These are phyloP conservation scores for Fraxinus quadrangulata DNA, from an alignment of 257 asterid genomes.

Conservation along the genomic window DNA sequence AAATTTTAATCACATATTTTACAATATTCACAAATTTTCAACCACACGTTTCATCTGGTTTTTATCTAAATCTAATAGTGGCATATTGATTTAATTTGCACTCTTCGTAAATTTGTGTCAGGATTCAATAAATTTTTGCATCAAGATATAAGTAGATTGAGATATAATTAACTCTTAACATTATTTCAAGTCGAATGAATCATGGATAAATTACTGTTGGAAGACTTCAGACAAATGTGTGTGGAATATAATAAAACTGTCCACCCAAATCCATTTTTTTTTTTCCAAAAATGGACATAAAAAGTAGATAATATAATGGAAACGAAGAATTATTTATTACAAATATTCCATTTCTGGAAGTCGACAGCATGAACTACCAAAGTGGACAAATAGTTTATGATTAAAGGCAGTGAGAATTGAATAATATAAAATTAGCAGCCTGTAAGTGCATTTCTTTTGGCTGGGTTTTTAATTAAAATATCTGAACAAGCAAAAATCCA, in stretches of 20 bases:
- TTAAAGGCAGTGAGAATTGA: conserved; percentile 5
- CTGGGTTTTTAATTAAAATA: background rate
- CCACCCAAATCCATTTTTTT: conserved; percentile 30
- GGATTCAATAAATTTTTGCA: background rate
- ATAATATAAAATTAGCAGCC: background rate
- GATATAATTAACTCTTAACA: background rate
- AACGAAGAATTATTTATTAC: conserved; percentile 22
- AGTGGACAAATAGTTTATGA: background rate
- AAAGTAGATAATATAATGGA: conserved; percentile 18
- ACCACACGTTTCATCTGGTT: too few relatives aligned
- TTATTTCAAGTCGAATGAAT: conserved; percentile 11
- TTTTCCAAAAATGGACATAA: conserved; percentile 31
- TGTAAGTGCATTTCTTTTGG: background rate
- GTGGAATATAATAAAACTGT: conserved; percentile 31
- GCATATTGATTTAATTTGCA: too few relatives aligned
- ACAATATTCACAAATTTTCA: too few relatives aligned
- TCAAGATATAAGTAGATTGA: background rate
- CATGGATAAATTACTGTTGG: conserved; percentile 21
- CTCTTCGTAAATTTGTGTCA: background rate
- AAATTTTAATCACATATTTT: too few relatives aligned
- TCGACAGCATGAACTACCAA: conserved; percentile 3
- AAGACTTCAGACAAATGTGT: conserved; percentile 30
- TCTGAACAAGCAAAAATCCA: background rate
- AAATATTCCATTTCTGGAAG: conserved; percentile 41
- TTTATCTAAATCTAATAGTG: too few relatives aligned